Percentiles rank a stretch among this genome's conserved stretches.
phyloP scores from a whole-genome alignment of 805 yeast species.

The Zygosaccharomyces kombuchaensis region DNA sequence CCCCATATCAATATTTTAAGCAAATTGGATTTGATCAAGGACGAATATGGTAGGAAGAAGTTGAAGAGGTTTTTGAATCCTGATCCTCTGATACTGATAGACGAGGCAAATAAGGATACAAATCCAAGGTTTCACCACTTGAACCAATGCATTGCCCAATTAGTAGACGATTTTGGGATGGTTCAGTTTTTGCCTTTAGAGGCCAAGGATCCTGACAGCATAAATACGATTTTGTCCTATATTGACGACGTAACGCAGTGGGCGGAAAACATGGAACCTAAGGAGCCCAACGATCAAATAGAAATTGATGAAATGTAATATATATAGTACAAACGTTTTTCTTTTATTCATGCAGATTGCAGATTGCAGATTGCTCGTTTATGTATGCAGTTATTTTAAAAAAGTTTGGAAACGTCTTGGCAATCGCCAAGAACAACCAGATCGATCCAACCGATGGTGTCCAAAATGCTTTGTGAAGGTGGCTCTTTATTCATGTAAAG shows the following conservation, averaged over 20 bases:
- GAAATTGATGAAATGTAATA: slow-evolving; percentile 55
- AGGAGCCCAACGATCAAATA: slow-evolving; percentile 80
- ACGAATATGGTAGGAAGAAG: slow-evolving; percentile 68
- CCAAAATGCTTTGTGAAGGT: slow-evolving; percentile 48
- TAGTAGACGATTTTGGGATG: slow-evolving; percentile 98
- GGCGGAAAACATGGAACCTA: slow-evolving; percentile 95
- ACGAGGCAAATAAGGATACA: slow-evolving; percentile 45
- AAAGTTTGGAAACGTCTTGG: slow-evolving; percentile 44
- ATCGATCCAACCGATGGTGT: slow-evolving; percentile 50
- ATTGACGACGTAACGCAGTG: slow-evolving; percentile 97
- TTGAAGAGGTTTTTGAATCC: slow-evolving; percentile 85
- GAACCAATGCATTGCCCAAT: slow-evolving; percentile 76
- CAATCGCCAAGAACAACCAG: slow-evolving; percentile 62
- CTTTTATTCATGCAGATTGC: neutral
- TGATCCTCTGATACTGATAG: slow-evolving; percentile 70
- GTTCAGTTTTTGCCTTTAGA: slow-evolving; percentile 92
- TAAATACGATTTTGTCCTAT: slow-evolving; percentile 79
- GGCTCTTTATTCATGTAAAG: slow-evolving; percentile 59
- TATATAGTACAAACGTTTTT: neutral
- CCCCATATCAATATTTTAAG: slow-evolving; percentile 92
- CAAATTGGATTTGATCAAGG: slow-evolving; percentile 80
- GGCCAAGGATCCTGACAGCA: slow-evolving; percentile 67
- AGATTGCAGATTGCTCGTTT: neutral
- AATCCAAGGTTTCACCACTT: slow-evolving; percentile 65
- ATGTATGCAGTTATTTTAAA: slow-evolving; percentile 3